Evolutionary conservation across 805 yeast species (phyloP).

Genomic region (Saccharomycopsis amapae): DNA sequence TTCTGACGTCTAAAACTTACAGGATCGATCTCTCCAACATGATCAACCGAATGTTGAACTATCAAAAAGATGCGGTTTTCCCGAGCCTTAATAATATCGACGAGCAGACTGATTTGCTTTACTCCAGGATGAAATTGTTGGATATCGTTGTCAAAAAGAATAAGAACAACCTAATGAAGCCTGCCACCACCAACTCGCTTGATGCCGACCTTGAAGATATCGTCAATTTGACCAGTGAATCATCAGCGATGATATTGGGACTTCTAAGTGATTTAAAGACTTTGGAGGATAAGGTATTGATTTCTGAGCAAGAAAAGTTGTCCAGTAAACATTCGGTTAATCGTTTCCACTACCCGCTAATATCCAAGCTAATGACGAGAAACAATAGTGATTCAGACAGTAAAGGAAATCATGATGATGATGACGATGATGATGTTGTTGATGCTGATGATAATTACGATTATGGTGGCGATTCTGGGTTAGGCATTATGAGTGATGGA

Average conservation of each 20-base stretch:
- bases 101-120: conserved; percentile 2
- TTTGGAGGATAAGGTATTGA: conserved; percentile 9
- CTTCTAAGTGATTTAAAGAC: conserved; percentile 6
- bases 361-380: conserved; percentile 11
- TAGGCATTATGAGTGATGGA: no score
- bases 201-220: conserved; percentile 10
- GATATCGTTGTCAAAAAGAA: conserved; percentile 4
- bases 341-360: conserved; percentile 17
- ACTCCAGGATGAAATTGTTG: conserved; percentile 13
- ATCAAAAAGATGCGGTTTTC: conserved; percentile 16
- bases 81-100: conserved; percentile 9
- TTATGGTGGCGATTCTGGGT: not conserved
- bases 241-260: conserved; percentile 3
- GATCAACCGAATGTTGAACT: conserved; percentile 12
- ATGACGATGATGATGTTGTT: not conserved
- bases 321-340: conserved; percentile 8
- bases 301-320: conserved; percentile 9
- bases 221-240: not conserved
- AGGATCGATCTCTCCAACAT: conserved; percentile 16
- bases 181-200: not conserved
- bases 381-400: conserved; percentile 7
- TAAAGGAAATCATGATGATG: not conserved
- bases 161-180: not conserved
- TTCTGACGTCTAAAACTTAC: conserved; percentile 49
- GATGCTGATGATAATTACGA: not conserved